Percentiles rank a stretch among this genome's conserved stretches.
Conservation (phyloP, 805 yeast species). For the Candida nanaspora region DNA sequence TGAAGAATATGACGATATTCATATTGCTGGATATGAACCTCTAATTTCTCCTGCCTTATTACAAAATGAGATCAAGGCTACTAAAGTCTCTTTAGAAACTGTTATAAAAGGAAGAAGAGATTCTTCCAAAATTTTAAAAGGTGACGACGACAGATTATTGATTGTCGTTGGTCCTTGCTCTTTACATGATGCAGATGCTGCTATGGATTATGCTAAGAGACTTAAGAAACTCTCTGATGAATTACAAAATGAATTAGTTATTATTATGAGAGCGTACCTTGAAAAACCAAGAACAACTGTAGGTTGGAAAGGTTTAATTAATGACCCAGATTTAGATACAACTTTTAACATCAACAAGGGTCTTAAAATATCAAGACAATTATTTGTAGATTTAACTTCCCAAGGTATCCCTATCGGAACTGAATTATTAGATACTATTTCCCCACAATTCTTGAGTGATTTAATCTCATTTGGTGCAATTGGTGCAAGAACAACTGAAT, state of each 20-base stretch:
- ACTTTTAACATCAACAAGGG: constrained; percentile 94
- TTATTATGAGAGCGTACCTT: constrained; percentile 95
- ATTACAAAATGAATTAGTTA: constrained; percentile 66
- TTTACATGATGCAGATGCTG: constrained; percentile 89
- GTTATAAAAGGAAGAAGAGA: constrained; percentile 73
- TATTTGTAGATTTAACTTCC: constrained; percentile 78
- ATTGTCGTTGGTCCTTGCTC: constrained; percentile 97
- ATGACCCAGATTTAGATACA: constrained; percentile 94
- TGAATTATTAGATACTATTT: constrained; percentile 96
- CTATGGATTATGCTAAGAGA: constrained; percentile 75
- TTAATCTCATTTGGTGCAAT: constrained; percentile 94
- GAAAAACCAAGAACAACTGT: constrained; percentile 98
- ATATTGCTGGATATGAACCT: constrained; percentile 88
- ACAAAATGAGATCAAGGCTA: constrained; percentile 76
- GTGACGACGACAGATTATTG: constrained; percentile 79
- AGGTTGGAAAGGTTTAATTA: constrained; percentile 98
- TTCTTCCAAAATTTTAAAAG: constrained; percentile 65
- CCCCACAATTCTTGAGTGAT: constrained; percentile 93
- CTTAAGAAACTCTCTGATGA: constrained; percentile 52
- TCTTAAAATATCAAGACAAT: constrained; percentile 76
- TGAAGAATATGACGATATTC: constrained; percentile 65
- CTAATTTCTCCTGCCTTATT: constrained; percentile 90
- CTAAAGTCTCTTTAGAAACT: constrained; percentile 48
- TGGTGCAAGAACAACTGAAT: constrained; percentile 98
- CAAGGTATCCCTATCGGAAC: constrained; percentile 82